Evolutionary conservation across 2,329 filamentous ascomycete genomes (phyloP).

Genomic region (Aquanectria penicillioides): DNA sequence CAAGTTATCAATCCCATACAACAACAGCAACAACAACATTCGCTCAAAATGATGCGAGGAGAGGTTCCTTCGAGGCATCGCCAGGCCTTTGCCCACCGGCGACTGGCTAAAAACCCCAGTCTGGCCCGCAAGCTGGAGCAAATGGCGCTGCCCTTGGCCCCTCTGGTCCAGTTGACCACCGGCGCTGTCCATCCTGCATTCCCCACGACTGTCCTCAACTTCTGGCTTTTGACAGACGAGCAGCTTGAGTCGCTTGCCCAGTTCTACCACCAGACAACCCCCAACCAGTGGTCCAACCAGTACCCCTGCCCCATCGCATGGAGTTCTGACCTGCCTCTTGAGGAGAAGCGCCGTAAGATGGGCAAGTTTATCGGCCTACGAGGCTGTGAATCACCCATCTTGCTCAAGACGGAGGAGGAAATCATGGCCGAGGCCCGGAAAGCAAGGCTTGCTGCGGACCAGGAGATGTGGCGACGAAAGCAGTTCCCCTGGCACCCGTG

Average conservation of each 20-base stretch:
- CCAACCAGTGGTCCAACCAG: conserved; percentile 60
- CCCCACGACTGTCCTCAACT: conserved; percentile 73
- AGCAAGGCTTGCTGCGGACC: conserved; percentile 52
- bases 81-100: conserved; percentile 42
- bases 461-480: conserved; percentile 61
- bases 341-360: conserved; percentile 78
- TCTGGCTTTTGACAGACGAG: conserved; percentile 77
- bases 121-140: conserved; percentile 71
- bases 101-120: conserved; percentile 57
- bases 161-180: conserved; percentile 71
- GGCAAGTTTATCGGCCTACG: conserved; percentile 78
- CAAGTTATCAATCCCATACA: too few relatives aligned
- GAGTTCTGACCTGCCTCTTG: conserved; percentile 61
- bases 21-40: conserved; percentile 2
- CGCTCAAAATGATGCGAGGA: conserved; percentile 46
- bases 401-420: conserved; percentile 58
- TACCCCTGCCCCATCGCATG: conserved; percentile 78
- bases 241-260: conserved; percentile 76
- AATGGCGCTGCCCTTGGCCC: conserved; percentile 72
- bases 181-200: conserved; percentile 73
- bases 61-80: conserved; percentile 47
- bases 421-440: conserved; percentile 56
- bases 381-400: conserved; percentile 58
- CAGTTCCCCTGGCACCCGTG: conserved; percentile 41
- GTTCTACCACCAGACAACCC: conserved; percentile 78